Evolutionary conservation across 164 flowering plant genomes (phyloP).

Genomic region (Hamamelis virginiana): DNA sequence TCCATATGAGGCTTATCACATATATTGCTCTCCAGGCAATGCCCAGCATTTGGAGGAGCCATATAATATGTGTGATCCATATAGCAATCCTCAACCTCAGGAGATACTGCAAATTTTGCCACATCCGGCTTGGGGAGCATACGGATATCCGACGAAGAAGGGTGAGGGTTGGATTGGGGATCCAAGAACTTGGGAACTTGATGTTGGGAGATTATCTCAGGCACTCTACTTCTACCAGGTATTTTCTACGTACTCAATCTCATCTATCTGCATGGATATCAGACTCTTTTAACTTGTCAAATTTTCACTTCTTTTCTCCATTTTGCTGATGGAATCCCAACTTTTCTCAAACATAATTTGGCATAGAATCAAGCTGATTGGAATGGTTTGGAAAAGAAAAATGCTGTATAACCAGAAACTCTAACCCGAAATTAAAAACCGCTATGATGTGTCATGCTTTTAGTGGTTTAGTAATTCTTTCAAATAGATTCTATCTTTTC

Average conservation of each 20-base stretch:
- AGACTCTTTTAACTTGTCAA: too few relatives aligned
- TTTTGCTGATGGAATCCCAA: too few relatives aligned
- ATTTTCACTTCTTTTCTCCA: too few relatives aligned
- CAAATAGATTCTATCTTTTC: too few relatives aligned
- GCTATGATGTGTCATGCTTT: too few relatives aligned
- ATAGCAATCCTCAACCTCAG: conserved; percentile 74
- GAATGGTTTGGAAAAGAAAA: too few relatives aligned
- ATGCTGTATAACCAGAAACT: too few relatives aligned
- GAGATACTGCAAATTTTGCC: conserved; percentile 70
- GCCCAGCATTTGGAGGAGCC: conserved; percentile 52
- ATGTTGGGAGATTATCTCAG: conserved; percentile 59
- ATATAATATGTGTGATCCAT: conserved; percentile 54
- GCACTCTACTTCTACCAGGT: conserved; percentile 76
- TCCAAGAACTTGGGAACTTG: conserved; percentile 70
- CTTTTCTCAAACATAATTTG: too few relatives aligned
- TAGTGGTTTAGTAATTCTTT: too few relatives aligned
- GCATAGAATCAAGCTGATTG: too few relatives aligned
- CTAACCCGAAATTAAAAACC: too few relatives aligned
- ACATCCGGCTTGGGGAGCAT: conserved; percentile 70
- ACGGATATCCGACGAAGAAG: conserved; percentile 60
- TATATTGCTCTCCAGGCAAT: conserved; percentile 61
- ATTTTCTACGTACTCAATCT: not conserved
- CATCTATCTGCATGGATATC: too few relatives aligned
- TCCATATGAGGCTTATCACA: conserved; percentile 66
- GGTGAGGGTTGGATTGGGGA: conserved; percentile 82